Base-by-base conservation (phyloP, 1,284 basidiomycete genomes). In the Mycena sp. region DNA sequence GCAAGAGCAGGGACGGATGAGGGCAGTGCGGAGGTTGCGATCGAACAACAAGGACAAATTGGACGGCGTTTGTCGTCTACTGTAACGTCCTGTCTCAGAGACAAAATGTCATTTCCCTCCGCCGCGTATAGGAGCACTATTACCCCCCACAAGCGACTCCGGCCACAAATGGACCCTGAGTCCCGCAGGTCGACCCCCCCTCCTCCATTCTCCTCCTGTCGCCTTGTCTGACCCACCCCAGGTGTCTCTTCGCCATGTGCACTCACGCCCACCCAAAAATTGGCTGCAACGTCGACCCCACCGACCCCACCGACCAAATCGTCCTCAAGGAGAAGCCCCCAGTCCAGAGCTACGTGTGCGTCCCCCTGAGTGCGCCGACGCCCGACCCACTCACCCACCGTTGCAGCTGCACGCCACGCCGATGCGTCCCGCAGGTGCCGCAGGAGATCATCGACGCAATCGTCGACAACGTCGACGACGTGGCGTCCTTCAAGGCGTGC, bases 361-460 rank as follows among this genome's bases (percentile, higher is more conserved):
- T 6, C 46, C 1, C 63, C 57, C 1, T 60, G 26, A 25, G 21
- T n/a, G 14, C 21, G 26, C 12, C 25, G 28, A 19, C 7, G 6
- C 25, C n/a, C 10, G 3, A 56, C 32, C 49, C 19, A 28, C 19
- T 32, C 45, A 12, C 19, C 16, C 21, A n/a, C 28, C 35, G 16
- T 28, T 30, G 5, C 40, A 64, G 51, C 37, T 32, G 29, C 30
- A 49, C n/a, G n/a, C n/a, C 44, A 3, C 62, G 52, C 58, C 28
- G 58, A 32, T 64, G 57, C 16, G 48, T 60, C 3, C 63, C 63
- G 12, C 58, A 40, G 32, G 41, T 67, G 5, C 65, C 65, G 7
- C 65, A 67, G 23, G 65, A 67, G 21, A 56, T 67, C 2, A 57
- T 67, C 16, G 65, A 67, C 44, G 17, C 23, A 2, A 64, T 67